Conservation (phyloP, 495 filamentous ascomycete species). For the Neurospora tetrasperma region DNA sequence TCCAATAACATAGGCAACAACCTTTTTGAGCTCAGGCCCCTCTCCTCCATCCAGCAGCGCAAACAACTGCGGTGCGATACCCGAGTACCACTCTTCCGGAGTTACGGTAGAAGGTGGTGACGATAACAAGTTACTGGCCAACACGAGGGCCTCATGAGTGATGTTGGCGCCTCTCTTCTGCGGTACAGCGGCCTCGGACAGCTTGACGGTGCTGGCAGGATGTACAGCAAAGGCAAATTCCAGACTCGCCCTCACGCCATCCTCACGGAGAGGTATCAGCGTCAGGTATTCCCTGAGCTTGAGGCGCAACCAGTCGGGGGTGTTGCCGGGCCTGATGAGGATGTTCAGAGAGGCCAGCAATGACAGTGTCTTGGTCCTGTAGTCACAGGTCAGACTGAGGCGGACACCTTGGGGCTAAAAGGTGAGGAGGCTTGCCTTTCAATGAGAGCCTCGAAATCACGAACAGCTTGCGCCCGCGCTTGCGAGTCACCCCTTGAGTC, state of each 20-base stretch:
- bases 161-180: constrained; percentile 51
- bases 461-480: constrained; percentile 14
- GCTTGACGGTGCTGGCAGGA: constrained; percentile 33
- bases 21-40: constrained; percentile 52
- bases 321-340: constrained; percentile 33
- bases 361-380: constrained; percentile 33
- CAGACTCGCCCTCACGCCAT: constrained; percentile 58
- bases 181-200: constrained; percentile 27
- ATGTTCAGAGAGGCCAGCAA: constrained; percentile 37
- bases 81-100: constrained; percentile 48
- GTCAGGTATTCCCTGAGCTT: constrained; percentile 49
- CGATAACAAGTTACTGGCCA: constrained; percentile 53
- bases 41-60: constrained; percentile 55
- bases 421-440: constrained; percentile 25
- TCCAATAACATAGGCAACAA: constrained; percentile 62
- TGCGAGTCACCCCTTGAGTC: constrained; percentile 17
- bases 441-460: constrained; percentile 31
- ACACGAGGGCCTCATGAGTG: constrained; percentile 60
- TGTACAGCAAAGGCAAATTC: constrained; percentile 59
- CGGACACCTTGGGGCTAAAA: not conserved
- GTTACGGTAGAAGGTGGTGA: constrained; percentile 50
- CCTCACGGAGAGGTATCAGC: constrained; percentile 50
- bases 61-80: constrained; percentile 57
- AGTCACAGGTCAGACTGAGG: constrained; percentile 19
- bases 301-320: constrained; percentile 39